Conservation (phyloP, 2,329 filamentous ascomycete genomes). For the Acrocalymma vagum region DNA sequence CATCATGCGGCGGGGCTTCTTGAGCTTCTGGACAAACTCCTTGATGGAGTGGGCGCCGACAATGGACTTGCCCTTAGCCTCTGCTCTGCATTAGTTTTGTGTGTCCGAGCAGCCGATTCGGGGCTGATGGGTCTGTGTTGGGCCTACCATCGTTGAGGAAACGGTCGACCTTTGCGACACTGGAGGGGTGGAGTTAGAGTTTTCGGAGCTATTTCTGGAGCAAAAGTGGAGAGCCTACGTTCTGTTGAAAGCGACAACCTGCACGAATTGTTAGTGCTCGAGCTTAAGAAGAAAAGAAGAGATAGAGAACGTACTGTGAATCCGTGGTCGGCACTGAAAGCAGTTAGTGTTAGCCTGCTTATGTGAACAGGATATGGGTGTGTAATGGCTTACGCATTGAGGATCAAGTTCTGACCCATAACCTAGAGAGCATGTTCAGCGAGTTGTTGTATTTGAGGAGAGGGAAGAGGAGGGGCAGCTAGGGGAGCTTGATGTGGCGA, state of each 20-base stretch:
- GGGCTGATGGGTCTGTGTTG: constrained; percentile 52
- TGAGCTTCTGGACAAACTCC: constrained; percentile 96
- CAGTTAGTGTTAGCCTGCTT: constrained; percentile 34
- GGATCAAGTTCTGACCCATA: constrained; percentile 64
- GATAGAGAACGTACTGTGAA: constrained; percentile 72
- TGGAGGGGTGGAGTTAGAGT: constrained; percentile 15
- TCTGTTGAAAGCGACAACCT: constrained; percentile 93
- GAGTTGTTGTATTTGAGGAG: too few species aligned
- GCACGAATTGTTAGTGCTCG: constrained; percentile 22
- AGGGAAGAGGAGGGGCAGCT: too few species aligned
- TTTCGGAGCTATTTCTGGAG: too few species aligned
- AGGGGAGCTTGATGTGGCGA: not conserved
- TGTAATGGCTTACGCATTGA: constrained; percentile 56
- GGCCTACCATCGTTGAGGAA: constrained; percentile 76
- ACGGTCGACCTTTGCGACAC: constrained; percentile 92
- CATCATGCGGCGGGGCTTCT: constrained; percentile 97
- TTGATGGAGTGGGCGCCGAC: constrained; percentile 91
- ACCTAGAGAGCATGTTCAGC: constrained; percentile 36
- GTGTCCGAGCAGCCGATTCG: too few species aligned
- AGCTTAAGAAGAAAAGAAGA: constrained; percentile 4
- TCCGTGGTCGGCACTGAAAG: constrained; percentile 65
- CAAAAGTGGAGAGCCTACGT: constrained; percentile 62
- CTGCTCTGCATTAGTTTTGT: constrained; percentile 42
- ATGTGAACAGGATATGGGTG: constrained; percentile 14
- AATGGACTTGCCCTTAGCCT: constrained; percentile 81